phyloP scores from a whole-genome alignment of 352 stramenopile genomes.

The Phytophthora multivora region DNA sequence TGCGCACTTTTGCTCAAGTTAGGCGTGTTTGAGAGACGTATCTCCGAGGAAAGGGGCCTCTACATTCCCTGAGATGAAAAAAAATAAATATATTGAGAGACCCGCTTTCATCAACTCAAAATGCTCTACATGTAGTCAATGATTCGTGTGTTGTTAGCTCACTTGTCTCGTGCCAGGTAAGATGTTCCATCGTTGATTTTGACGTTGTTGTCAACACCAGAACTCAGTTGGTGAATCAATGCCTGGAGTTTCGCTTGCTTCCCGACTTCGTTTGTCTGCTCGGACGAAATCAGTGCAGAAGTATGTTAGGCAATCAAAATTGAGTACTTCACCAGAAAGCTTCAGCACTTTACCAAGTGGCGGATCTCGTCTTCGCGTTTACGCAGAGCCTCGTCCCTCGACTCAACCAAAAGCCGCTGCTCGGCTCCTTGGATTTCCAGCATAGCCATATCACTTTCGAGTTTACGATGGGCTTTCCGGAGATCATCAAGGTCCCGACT shows the following conservation, averaged over 20 bases:
- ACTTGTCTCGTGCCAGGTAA: conserved; percentile 65
- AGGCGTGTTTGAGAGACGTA: conserved; percentile 5
- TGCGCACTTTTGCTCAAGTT: conserved; percentile 12
- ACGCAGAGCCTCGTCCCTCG: conserved; percentile 64
- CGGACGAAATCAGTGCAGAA: conserved; percentile 2
- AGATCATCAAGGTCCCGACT: conserved; percentile 67
- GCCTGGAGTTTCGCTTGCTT: conserved; percentile 85
- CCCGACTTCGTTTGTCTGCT: conserved; percentile 72
- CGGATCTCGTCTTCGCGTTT: conserved; percentile 76
- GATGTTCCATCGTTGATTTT: conserved; percentile 52
- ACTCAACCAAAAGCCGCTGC: conserved; percentile 55
- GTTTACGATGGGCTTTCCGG: conserved; percentile 64
- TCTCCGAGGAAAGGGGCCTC: conserved; percentile 3
- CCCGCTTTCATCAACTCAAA: conserved; percentile 17
- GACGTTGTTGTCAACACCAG: conserved; percentile 49
- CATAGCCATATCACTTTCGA: conserved; percentile 70
- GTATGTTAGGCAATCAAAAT: neutral
- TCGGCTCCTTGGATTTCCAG: conserved; percentile 67
- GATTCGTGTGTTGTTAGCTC: conserved; percentile 5
- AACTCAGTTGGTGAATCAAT: conserved; percentile 86
- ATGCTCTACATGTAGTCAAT: conserved; percentile 3
- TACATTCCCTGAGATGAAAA: conserved; percentile 21
- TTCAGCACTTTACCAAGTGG: conserved; percentile 53
- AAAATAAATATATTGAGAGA: conserved; percentile 44
- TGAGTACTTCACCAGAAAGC: neutral